Evolutionary conservation across 139 green algal species (phyloP).

Genomic region (Volvox reticuliferus): DNA sequence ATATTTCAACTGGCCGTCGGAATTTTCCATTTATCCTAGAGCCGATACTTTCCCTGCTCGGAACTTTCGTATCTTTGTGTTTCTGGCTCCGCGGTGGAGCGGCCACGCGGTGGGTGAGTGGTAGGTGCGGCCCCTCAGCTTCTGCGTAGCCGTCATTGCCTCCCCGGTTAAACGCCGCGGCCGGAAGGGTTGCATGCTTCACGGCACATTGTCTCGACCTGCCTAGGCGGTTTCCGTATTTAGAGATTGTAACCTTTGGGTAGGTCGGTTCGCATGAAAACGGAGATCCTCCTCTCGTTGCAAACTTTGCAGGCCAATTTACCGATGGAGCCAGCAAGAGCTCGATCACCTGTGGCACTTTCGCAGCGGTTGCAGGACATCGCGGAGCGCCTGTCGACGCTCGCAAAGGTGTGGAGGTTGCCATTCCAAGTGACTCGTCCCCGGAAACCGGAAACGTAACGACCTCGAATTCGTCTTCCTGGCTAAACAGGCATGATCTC

Average conservation of each 20-base stretch:
- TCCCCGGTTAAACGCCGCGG: background rate
- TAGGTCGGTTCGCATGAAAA: constrained; percentile 19
- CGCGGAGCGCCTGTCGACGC: constrained; percentile 13
- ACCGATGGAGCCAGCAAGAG: constrained; percentile 22
- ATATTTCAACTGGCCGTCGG: background rate
- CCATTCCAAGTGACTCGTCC: background rate
- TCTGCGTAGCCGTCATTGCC: background rate
- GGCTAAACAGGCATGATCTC: background rate
- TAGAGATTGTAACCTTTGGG: background rate
- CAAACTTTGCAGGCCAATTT: constrained; percentile 2
- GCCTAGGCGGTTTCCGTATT: background rate
- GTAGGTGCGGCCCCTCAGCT: constrained; percentile 8
- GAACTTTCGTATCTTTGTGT: background rate
- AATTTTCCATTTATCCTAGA: background rate
- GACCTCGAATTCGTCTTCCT: background rate
- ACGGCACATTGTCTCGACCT: background rate
- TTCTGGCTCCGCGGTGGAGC: background rate
- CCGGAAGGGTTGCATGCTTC: background rate
- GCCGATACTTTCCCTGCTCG: too few species aligned
- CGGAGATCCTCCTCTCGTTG: constrained; percentile 16
- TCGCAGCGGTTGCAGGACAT: constrained; percentile 23
- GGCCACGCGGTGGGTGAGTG: background rate
- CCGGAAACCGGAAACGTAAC: constrained; percentile 19
- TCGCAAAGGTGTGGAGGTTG: background rate
- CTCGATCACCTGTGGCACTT: background rate